Evolutionary conservation across 768 basidiomycete species (phyloP).

Genomic region (Brasilioporus rufonigricans): DNA sequence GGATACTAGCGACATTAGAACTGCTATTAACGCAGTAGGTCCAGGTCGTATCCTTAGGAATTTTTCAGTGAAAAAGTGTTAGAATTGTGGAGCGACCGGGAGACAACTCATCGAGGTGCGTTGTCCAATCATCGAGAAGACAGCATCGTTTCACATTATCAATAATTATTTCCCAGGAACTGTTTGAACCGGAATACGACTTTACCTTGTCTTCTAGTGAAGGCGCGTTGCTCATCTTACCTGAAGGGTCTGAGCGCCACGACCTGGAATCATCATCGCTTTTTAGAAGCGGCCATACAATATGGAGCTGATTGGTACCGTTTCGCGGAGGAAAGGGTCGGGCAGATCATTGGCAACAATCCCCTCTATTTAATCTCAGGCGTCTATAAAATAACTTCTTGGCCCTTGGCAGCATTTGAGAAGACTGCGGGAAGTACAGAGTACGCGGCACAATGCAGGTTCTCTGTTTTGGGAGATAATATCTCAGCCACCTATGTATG

Average conservation of each 20-base stretch:
- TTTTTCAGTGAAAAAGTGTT: slow-evolving; percentile 5
- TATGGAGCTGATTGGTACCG: slow-evolving; percentile 30
- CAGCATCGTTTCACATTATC: not conserved
- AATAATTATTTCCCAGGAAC: not conserved
- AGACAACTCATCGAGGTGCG: not conserved
- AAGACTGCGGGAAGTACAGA: not conserved
- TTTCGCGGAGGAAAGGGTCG: no score
- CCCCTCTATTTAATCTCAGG: slow-evolving; percentile 29
- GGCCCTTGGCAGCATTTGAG: slow-evolving; percentile 33
- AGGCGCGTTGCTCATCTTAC: slow-evolving; percentile 33
- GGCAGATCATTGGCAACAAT: slow-evolving; percentile 20
- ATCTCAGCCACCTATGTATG: slow-evolving; percentile 7
- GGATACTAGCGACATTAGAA: slow-evolving; percentile 4
- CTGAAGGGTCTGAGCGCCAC: slow-evolving; percentile 25
- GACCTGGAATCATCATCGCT: slow-evolving; percentile 22
- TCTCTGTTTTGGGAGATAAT: not conserved
- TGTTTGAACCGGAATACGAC: not conserved
- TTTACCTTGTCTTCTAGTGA: slow-evolving; percentile 15
- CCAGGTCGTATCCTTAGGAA: slow-evolving; percentile 5
- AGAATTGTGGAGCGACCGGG: not conserved
- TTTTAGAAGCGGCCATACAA: slow-evolving; percentile 16
- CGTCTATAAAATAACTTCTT: slow-evolving; percentile 10
- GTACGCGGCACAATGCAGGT: slow-evolving; percentile 6
- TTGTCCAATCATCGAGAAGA: not conserved
- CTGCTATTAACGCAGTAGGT: not conserved